Percentiles rank a stretch among this genome's conserved stretches.
Evolutionary conservation across 257 asterid genomes (phyloP).

Genomic region (Solanum bukasovii): DNA sequence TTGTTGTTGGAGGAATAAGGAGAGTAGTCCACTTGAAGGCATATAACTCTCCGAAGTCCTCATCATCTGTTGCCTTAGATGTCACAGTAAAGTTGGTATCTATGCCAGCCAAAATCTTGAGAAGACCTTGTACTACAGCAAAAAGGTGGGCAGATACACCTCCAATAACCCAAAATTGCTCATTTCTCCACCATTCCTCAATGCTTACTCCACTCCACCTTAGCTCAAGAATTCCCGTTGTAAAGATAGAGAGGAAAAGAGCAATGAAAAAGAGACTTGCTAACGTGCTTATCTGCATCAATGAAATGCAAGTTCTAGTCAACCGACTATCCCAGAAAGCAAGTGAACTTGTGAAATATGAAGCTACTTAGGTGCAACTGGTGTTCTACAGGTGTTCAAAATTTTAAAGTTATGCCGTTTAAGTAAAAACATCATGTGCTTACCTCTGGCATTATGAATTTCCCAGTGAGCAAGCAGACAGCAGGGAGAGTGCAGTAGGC

Average conservation of each 20-base stretch:
- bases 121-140: constrained; percentile 75
- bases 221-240: constrained; percentile 81
- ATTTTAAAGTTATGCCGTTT: not conserved
- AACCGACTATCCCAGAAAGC: not conserved
- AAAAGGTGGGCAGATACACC: constrained; percentile 88
- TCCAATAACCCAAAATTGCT: constrained; percentile 97
- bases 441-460: constrained; percentile 95
- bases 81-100: constrained; percentile 91
- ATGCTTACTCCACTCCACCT: constrained; percentile 94
- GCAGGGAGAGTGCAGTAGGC: constrained; percentile 93
- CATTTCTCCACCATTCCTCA: constrained; percentile 98
- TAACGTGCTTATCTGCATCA: constrained; percentile 66
- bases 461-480: constrained; percentile 80
- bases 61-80: constrained; percentile 70
- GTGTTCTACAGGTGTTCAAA: not conserved
- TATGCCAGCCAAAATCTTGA: constrained; percentile 74
- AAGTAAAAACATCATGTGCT: not conserved
- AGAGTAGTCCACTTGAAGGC: constrained; percentile 93
- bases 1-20: constrained; percentile 84
- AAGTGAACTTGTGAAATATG: not conserved
- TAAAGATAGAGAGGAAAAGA: constrained; percentile 70
- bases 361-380: not conserved
- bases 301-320: not conserved
- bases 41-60: constrained; percentile 75
- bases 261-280: constrained; percentile 93